Base-by-base conservation (phyloP, 768 basidiomycete genomes). In the Mycena albidolilacea region DNA sequence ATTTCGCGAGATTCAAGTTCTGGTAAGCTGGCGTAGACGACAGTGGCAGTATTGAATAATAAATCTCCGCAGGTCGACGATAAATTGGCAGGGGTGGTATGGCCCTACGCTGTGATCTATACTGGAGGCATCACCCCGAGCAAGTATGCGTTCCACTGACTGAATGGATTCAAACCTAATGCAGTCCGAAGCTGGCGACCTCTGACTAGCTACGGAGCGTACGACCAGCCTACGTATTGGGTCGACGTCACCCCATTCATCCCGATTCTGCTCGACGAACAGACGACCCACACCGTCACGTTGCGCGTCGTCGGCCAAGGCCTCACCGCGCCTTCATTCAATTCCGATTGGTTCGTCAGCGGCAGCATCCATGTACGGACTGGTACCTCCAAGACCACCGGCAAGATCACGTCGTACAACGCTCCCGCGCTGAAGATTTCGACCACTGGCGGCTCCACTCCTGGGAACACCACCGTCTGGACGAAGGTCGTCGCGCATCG, bases 211-310 rank as follows among this genome's bases (percentile, higher is more conserved):
- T 92, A 90, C 70, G 90, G 91, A 11, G 89, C 91, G 1, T 84
- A 91, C 66, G 91, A 92, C 75, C 85, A 89, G 39, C 91, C 91
- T 5, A 90, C 88, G 6, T 92, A 92, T 76, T 89, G 87, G 79
- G 77, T 92, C 30, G 91, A 91, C 79, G 80, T 91, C 62, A 91
- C 90, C 4, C 90, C 91, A 0, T 91, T 92, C 78, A 81, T 90
- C 0, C 90, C 90, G 5, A 76, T 85, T 23, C 86, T 92, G 46
- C 67, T 82, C 41, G 63, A 70, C 7, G 80, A 52, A 30, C n/a
- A 87, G 2, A 86, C 87, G 52, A 84, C 88, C 9, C 92, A 92
- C 78, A 88, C 82, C 63, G 82, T 92, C 72, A 86, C 87, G 58
- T 80, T 93, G 38, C 86, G 91, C 71, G 87, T 91, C 70, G 84